These are phyloP conservation scores for Sordariomycetes sp. DNA, from an alignment of 2,329 filamentous ascomycete genomes.

Conservation along the genomic window DNA sequence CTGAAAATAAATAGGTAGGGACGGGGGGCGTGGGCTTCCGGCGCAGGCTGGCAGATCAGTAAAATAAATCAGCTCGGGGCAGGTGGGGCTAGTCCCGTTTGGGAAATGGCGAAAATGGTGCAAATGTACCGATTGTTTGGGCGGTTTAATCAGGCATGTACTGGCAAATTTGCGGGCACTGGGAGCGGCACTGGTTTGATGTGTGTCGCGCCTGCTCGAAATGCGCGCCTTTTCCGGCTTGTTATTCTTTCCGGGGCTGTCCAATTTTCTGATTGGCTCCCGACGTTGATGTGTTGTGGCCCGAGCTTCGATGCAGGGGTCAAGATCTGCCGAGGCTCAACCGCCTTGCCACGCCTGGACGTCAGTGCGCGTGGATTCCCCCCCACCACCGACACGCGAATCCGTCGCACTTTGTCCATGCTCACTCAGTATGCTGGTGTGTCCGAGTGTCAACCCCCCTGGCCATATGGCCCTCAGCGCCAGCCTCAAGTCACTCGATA, in stretches of 20 bases:
- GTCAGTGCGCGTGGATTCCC: neutral
- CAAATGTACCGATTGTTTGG: slow-evolving; percentile 9
- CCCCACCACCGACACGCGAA: neutral
- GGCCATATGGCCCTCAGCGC: neutral
- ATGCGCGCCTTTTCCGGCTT: neutral
- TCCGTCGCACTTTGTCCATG: neutral
- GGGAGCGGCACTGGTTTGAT: neutral
- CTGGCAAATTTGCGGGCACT: neutral
- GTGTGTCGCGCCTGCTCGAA: neutral
- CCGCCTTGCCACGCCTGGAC: neutral
- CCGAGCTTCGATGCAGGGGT: neutral
- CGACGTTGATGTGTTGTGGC: neutral
- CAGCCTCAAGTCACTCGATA: neutral
- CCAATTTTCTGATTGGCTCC: slow-evolving; percentile 8
- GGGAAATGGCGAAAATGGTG: slow-evolving; percentile 8
- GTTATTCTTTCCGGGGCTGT: neutral
- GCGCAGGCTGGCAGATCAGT: neutral
- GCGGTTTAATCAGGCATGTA: slow-evolving; percentile 6
- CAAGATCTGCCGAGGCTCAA: neutral
- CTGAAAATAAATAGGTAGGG: slow-evolving; percentile 10
- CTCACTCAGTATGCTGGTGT: no score
- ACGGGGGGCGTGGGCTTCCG: slow-evolving; percentile 6
- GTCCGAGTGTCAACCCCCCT: no score
- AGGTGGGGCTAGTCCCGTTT: slow-evolving; percentile 11
- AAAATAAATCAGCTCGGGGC: slow-evolving; percentile 8